These are phyloP conservation scores for Salix koriyanagi DNA, from an alignment of 345 rosid species.

Conservation along the genomic window DNA sequence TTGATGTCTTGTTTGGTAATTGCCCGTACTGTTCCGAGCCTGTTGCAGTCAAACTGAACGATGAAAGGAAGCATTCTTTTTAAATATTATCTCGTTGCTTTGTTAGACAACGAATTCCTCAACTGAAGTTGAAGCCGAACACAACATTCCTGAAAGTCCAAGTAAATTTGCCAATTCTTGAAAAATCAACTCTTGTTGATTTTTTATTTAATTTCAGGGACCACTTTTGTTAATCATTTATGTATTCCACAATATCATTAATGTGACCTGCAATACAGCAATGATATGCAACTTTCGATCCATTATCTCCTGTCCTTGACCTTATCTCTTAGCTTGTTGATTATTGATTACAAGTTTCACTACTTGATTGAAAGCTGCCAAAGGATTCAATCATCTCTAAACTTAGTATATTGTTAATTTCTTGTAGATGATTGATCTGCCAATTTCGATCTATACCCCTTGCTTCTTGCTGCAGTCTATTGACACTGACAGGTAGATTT, in stretches of 20 bases:
- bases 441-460: not conserved
- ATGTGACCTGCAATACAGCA: not conserved
- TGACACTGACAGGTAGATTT: not conserved
- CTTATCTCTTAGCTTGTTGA: not conserved
- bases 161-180: not conserved
- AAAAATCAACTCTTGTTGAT: not conserved
- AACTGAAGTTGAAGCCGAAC: no score
- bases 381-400: not conserved
- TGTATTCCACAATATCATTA: not conserved
- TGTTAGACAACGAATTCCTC: no score
- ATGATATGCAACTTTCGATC: not conserved
- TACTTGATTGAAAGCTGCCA: constrained; percentile 5
- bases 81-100: not conserved
- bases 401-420: not conserved
- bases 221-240: not conserved
- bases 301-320: constrained; percentile 4
- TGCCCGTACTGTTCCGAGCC: constrained; percentile 79
- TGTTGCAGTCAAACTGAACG: constrained; percentile 57
- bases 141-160: not conserved
- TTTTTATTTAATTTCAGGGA: no score
- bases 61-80: constrained; percentile 21
- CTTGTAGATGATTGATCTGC: not conserved
- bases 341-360: not conserved
- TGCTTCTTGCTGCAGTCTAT: not conserved
- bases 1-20: constrained; percentile 67